A percentile compares a stretch with the other conserved stretches of the same genome.
Evolutionary conservation across 2,329 filamentous ascomycete species (phyloP).

Genomic region (Venturiaceae sp.): DNA sequence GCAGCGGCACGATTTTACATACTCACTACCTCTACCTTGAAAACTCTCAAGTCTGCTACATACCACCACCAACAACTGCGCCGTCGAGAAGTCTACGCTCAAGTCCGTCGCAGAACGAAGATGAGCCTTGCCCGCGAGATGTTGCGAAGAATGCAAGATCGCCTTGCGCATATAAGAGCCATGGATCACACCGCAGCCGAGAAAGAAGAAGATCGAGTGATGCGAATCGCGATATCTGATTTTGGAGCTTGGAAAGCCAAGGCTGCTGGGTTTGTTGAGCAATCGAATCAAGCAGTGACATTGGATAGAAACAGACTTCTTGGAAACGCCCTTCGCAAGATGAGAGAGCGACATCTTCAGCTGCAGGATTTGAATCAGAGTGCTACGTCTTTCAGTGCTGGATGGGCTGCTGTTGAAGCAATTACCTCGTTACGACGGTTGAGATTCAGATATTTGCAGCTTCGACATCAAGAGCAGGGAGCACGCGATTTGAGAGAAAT

Average conservation of each 20-base stretch:
- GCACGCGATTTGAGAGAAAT: constrained; percentile 43
- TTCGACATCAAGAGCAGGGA: constrained; percentile 39
- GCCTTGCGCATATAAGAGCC: constrained; percentile 20
- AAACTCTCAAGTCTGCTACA: constrained; percentile 41
- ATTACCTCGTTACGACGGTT: constrained; percentile 39
- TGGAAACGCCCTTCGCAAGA: background rate
- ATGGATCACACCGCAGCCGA: constrained; percentile 33
- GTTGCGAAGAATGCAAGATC: constrained; percentile 29
- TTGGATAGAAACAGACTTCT: background rate
- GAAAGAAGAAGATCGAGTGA: constrained; percentile 36
- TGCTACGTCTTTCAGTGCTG: background rate
- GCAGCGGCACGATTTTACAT: constrained; percentile 48
- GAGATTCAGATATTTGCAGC: constrained; percentile 48
- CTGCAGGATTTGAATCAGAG: background rate
- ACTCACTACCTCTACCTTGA: constrained; percentile 38
- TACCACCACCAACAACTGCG: constrained; percentile 40
- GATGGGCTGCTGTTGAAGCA: background rate
- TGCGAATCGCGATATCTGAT: constrained; percentile 31
- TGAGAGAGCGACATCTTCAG: background rate
- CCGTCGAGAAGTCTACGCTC: constrained; percentile 45
- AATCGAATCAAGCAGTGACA: background rate
- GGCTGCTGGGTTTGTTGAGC: background rate
- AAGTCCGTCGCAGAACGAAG: constrained; percentile 43
- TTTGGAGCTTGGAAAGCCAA: background rate
- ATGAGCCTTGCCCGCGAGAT: constrained; percentile 37